Conservation (phyloP, 192 early-diverging fungal species). For the Coemansia sp. region DNA sequence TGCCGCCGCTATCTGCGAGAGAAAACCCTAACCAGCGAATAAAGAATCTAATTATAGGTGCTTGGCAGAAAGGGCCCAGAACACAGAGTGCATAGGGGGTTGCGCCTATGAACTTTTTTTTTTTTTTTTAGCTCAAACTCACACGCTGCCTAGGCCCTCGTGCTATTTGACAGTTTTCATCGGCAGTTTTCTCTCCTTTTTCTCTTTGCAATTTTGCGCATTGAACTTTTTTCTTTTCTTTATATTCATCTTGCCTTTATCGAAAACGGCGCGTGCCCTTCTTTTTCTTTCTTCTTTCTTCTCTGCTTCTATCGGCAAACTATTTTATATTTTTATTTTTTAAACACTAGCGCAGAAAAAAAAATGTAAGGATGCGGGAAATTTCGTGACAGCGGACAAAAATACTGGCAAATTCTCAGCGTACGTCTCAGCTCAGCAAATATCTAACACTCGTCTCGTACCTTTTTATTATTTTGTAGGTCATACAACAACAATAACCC, state of each 20-base stretch:
- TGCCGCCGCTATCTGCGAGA: neutral
- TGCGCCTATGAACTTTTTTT: neutral
- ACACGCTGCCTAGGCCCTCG: neutral
- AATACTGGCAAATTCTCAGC: neutral
- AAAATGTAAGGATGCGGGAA: constrained; percentile 1
- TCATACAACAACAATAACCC: constrained; percentile 19
- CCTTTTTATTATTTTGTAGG: constrained; percentile 3
- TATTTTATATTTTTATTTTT: neutral
- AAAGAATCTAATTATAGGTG: neutral
- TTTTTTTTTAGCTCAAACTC: neutral
- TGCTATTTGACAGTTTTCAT: neutral
- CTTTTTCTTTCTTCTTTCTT: neutral
- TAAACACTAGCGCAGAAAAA: neutral
- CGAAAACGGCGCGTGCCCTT: neutral
- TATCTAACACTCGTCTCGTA: neutral
- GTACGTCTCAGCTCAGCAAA: neutral
- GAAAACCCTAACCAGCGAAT: neutral
- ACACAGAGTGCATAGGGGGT: neutral
- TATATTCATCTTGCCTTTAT: constrained; percentile 3
- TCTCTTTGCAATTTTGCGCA: neutral
- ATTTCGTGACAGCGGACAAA: neutral
- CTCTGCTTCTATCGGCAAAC: neutral
- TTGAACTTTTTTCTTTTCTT: neutral
- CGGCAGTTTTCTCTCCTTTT: constrained; percentile 8
- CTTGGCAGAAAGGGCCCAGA: neutral